Conservation (phyloP, 2,329 filamentous ascomycete species). For the Fusarium xylarioides region DNA sequence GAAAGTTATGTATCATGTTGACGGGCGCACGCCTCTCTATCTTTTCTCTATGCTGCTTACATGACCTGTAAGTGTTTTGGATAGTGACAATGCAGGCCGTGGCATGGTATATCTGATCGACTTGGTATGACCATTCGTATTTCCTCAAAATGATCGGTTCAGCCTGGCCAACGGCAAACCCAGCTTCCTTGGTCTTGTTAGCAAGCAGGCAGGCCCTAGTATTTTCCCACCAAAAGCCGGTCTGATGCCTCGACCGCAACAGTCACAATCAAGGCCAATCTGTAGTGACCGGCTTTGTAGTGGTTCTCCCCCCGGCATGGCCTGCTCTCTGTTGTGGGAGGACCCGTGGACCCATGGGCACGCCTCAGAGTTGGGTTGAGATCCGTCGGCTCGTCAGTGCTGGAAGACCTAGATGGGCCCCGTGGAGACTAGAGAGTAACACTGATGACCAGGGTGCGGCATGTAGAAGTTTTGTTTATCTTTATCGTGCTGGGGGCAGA, state of each 20-base stretch:
- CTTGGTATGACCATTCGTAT: background rate
- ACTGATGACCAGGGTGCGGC: slow-evolving; percentile 44
- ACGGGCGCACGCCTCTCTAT: background rate
- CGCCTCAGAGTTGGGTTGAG: slow-evolving; percentile 51
- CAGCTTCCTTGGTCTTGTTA: slow-evolving; percentile 1
- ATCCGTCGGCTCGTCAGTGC: slow-evolving; percentile 51
- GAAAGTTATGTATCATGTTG: background rate
- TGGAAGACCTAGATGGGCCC: slow-evolving; percentile 51
- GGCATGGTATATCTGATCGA: background rate
- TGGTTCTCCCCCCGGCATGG: slow-evolving; percentile 29
- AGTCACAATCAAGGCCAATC: slow-evolving; percentile 6
- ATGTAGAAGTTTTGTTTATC: slow-evolving; percentile 47
- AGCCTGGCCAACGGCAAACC: background rate
- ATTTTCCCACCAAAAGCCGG: slow-evolving; percentile 19
- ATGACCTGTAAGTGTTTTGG: slow-evolving; percentile 1
- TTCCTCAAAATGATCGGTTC: background rate
- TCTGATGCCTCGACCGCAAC: slow-evolving; percentile 11
- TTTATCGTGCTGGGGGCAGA: slow-evolving; percentile 14
- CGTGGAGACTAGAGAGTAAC: slow-evolving; percentile 49
- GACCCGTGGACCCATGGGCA: slow-evolving; percentile 43
- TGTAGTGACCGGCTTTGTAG: slow-evolving; percentile 29
- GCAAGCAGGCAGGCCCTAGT: slow-evolving; percentile 1
- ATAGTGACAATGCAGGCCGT: background rate
- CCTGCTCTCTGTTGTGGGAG: slow-evolving; percentile 39
- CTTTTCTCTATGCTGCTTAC: slow-evolving; percentile 6